These are phyloP conservation scores for Aphanomyces cochlioides DNA, from an alignment of 352 stramenopile genomes.

Conservation along the genomic window DNA sequence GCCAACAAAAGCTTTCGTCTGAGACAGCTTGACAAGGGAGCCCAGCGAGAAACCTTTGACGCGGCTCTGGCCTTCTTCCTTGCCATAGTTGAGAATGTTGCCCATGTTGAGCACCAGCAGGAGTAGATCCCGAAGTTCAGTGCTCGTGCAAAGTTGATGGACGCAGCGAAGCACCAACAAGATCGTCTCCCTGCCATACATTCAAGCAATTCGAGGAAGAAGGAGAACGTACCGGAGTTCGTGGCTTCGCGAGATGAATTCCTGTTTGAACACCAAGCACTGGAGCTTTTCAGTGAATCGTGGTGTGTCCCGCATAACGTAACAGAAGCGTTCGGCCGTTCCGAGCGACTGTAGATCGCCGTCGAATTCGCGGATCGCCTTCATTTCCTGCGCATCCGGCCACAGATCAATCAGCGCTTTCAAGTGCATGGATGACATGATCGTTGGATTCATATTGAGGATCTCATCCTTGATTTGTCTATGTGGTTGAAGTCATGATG, in stretches of 20 bases:
- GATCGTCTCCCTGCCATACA: conserved; percentile 48
- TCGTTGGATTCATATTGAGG: conserved; percentile 66
- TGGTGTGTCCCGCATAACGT: conserved; percentile 64
- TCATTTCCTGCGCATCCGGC: conserved; percentile 69
- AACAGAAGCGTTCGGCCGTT: conserved; percentile 71
- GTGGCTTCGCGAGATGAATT: conserved; percentile 71
- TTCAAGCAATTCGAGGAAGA: not conserved
- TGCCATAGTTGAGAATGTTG: conserved; percentile 72
- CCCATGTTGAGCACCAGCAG: conserved; percentile 59
- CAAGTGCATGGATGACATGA: conserved; percentile 71
- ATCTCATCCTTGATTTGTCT: conserved; percentile 66
- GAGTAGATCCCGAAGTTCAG: conserved; percentile 44
- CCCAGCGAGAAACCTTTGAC: conserved; percentile 63
- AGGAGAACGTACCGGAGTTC: conserved; percentile 51
- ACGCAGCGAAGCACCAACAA: conserved; percentile 70
- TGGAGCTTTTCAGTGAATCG: conserved; percentile 67
- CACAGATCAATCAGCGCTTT: conserved; percentile 84
- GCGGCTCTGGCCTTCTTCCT: conserved; percentile 42
- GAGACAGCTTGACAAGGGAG: conserved; percentile 80
- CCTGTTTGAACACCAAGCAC: conserved; percentile 80
- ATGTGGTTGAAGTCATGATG: not conserved
- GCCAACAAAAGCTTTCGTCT: conserved; percentile 82
- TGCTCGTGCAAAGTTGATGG: conserved; percentile 74
- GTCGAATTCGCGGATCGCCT: conserved; percentile 60
- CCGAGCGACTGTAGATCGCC: conserved; percentile 59